Conservation (phyloP, 208 protist species). For the Wallacemonas sp. region DNA sequence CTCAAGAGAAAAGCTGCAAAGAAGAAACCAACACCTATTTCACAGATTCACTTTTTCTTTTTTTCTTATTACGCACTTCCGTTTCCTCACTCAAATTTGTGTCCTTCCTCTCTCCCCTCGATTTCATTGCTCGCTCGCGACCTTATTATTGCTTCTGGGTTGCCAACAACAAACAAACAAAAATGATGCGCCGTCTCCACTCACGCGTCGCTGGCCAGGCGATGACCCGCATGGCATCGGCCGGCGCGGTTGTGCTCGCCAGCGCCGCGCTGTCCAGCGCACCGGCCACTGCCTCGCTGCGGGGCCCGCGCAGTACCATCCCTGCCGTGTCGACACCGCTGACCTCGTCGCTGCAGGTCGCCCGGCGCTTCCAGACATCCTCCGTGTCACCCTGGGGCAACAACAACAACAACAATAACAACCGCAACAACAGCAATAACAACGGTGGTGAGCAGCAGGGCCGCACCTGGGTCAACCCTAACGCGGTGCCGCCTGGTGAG, state of each 20-base stretch:
- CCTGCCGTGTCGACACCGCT: background rate
- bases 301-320: too few relatives aligned
- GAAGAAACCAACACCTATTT: constrained; percentile 11
- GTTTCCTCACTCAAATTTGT: too few relatives aligned
- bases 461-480: constrained; percentile 84
- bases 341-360: background rate
- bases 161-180: too few relatives aligned
- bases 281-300: too few relatives aligned
- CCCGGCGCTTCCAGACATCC: constrained; percentile 7
- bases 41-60: constrained; percentile 15
- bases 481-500: constrained; percentile 84
- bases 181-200: background rate
- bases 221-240: background rate
- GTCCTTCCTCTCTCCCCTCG: too few relatives aligned
- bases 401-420: constrained; percentile 28
- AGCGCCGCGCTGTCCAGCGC: background rate
- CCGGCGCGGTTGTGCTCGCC: background rate
- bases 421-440: constrained; percentile 23
- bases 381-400: constrained; percentile 64
- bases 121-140: too few relatives aligned
- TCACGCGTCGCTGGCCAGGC: background rate
- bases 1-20: background rate
- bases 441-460: constrained; percentile 62
- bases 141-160: too few relatives aligned
- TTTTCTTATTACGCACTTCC: constrained; percentile 10